These are phyloP conservation scores for Gynostemma pentaphyllum DNA, from an alignment of 306 rosid species.

Conservation along the genomic window DNA sequence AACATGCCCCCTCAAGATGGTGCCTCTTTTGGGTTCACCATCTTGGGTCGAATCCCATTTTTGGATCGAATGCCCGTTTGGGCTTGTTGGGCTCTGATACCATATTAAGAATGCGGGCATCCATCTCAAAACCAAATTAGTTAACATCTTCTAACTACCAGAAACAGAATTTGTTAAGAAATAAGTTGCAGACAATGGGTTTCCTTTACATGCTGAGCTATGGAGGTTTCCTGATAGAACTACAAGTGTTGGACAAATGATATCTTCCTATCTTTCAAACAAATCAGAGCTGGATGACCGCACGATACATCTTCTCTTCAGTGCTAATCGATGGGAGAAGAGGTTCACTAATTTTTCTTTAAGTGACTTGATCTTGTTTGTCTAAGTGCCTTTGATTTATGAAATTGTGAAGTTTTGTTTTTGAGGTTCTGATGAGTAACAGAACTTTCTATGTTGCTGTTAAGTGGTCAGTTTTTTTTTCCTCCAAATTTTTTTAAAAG, in stretches of 20 bases:
- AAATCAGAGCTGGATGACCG: conserved; percentile 78
- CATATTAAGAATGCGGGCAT: too few species aligned
- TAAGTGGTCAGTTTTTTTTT: neutral
- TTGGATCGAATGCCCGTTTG: too few species aligned
- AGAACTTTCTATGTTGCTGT: neutral
- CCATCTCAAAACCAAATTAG: too few species aligned
- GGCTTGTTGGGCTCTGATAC: too few species aligned
- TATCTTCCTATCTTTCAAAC: conserved; percentile 75
- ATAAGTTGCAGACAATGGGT: too few species aligned
- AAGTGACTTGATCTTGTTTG: neutral
- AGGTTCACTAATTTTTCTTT: conserved; percentile 34
- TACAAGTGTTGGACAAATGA: conserved; percentile 76
- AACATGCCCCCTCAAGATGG: too few species aligned
- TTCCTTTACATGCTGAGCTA: conserved; percentile 57
- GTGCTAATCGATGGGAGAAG: conserved; percentile 97
- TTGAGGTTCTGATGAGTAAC: neutral
- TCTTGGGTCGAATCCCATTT: too few species aligned
- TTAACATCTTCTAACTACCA: too few species aligned
- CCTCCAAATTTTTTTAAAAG: too few species aligned
- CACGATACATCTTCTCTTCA: conserved; percentile 81
- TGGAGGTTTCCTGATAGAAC: conserved; percentile 90
- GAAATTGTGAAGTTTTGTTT: neutral
- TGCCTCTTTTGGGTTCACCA: too few species aligned
- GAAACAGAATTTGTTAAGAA: too few species aligned
- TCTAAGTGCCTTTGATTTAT: neutral